Conservation (phyloP, 176 grass and related monocot species). For the Oryza meyeriana region DNA sequence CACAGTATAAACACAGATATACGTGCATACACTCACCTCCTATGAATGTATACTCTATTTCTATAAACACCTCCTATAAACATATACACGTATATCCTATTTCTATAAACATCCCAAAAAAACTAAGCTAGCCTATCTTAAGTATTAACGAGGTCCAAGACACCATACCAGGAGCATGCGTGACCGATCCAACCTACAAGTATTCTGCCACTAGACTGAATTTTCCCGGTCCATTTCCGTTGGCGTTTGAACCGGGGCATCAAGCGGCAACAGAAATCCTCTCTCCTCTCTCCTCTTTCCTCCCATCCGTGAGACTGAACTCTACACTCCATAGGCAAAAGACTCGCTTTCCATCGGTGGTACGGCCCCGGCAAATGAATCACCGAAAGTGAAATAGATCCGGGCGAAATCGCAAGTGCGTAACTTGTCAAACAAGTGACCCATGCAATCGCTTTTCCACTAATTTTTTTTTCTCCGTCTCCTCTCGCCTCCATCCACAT, state of each 20-base stretch:
- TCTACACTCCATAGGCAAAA: background rate
- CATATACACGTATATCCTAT: too few species aligned
- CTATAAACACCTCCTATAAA: too few species aligned
- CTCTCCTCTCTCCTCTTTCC: too few species aligned
- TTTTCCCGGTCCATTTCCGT: background rate
- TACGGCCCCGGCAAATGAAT: background rate
- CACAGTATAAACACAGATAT: too few species aligned
- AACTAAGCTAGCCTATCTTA: too few species aligned
- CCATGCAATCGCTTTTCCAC: background rate
- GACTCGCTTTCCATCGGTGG: background rate
- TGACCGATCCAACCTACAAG: too few species aligned
- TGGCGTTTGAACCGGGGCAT: background rate
- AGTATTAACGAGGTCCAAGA: too few species aligned
- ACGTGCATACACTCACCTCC: too few species aligned
- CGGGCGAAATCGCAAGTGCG: background rate
- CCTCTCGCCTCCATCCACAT: background rate
- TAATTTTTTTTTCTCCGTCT: background rate
- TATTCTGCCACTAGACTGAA: too few species aligned
- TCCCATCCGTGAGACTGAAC: background rate
- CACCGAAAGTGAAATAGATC: background rate
- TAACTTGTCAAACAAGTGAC: background rate
- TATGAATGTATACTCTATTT: too few species aligned
- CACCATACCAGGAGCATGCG: too few species aligned
- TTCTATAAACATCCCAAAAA: too few species aligned
- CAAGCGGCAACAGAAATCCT: background rate